These are phyloP conservation scores for Miamiensis avidus DNA, from an alignment of 169 alveolate genomes.

Conservation along the genomic window DNA sequence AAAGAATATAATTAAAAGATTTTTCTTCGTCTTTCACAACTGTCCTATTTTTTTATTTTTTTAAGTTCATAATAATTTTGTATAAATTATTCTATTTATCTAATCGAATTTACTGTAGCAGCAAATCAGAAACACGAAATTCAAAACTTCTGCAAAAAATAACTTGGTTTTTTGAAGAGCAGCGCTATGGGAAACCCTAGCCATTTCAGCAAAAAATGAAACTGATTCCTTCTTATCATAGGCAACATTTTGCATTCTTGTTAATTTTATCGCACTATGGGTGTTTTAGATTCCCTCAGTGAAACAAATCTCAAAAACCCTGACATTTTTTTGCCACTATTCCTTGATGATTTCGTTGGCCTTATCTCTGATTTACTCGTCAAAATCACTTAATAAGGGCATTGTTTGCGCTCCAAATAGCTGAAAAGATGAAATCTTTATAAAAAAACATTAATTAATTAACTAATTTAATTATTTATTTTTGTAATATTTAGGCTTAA, in stretches of 20 bases:
- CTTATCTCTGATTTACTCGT: background rate
- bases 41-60: background rate
- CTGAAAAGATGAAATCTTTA: background rate
- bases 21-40: background rate
- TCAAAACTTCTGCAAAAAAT: background rate
- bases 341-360: background rate
- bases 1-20: too few species aligned
- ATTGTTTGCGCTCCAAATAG: too few species aligned
- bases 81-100: too few species aligned
- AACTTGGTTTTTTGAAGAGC: background rate
- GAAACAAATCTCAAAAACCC: background rate
- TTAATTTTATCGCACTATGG: background rate
- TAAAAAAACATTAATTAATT: too few species aligned
- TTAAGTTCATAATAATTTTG: too few species aligned
- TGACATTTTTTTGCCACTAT: too few species aligned
- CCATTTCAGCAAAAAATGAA: background rate
- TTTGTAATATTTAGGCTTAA: too few species aligned
- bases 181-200: background rate
- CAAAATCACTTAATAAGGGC: background rate
- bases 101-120: background rate
- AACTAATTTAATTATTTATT: too few species aligned
- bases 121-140: background rate
- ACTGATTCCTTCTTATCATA: background rate
- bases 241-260: background rate
- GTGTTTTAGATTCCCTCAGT: background rate